Base-by-base conservation (phyloP, 805 yeast species). In the Tetrapisispora arboricola region DNA sequence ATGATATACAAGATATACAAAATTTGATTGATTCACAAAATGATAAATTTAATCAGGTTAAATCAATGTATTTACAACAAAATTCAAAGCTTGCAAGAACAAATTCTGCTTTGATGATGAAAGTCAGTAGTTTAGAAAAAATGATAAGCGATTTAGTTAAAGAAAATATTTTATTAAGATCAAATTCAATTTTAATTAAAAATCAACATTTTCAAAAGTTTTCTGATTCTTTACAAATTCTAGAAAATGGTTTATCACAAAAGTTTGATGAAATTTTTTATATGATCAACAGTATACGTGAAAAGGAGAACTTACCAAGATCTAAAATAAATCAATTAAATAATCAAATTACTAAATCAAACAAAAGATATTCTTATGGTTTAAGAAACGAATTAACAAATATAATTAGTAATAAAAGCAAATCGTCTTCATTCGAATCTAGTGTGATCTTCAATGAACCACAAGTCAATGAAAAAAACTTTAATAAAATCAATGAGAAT, bases 1-100 rank as follows among this genome's bases (percentile, higher is more conserved):
- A 34, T 24, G 37, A 50, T 26, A 48, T 58, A 9, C 61, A 58
- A 32, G 55, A 59, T 28, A 47, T 59, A 18, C 64, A 59, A 35
- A 49, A 54, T 17, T 28, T 58, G 16, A 45, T 58, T 47, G 60
- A 59, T 40, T 27, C 44, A 8, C 58, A 56, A 26, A 46, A 44
- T 16, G 37, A 34, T 15, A 51, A 50, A 32, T 42, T 46, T 13
- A 53, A 50, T 20, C 27, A 37, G 1, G 40, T 55, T n/a, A 59
- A 48, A 27, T 48, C 46, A 41, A 57, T 50, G 10, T 57, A 54
- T 42, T 51, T 50, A 32, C 54, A 47, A 37, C 68, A 59, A 51
- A 81, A 81, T 57, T 67, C 66, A 40, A 69, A 72, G n/a, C 58
- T 82, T 21, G 84, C 84, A 1, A 73, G 68, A 45, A 72, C 70